Evolutionary conservation across 116 monocot species (phyloP).

Genomic region (Trichopus zeylanicus): DNA sequence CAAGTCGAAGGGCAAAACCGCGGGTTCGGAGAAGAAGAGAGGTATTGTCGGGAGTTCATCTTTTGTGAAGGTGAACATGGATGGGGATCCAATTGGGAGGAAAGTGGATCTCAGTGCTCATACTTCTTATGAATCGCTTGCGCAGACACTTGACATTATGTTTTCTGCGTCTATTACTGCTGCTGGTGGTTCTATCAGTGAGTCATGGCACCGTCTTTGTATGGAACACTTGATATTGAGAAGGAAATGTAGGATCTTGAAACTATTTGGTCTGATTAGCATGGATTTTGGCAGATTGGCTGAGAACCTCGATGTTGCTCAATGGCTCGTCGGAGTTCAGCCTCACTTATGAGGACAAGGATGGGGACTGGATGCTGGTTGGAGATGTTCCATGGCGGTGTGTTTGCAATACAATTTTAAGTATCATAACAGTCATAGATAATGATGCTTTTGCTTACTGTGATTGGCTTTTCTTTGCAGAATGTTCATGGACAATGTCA

Average conservation of each 20-base stretch:
- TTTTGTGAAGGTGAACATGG: constrained; percentile 32
- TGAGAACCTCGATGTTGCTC: not conserved
- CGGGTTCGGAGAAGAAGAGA: not conserved
- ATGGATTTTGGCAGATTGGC: not conserved
- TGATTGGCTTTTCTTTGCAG: not conserved
- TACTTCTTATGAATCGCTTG: constrained; percentile 17
- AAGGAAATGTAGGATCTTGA: not conserved
- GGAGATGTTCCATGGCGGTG: constrained; percentile 5
- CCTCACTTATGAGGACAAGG: constrained; percentile 4
- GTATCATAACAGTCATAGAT: not conserved
- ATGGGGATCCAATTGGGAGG: constrained; percentile 30
- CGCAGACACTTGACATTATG: constrained; percentile 15
- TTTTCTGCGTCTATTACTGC: constrained; percentile 4
- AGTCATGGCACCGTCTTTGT: not conserved
- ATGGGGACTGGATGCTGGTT: constrained; percentile 4
- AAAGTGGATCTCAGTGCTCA: constrained; percentile 26
- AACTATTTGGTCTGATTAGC: not conserved
- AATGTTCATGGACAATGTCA: not conserved
- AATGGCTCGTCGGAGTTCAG: not conserved
- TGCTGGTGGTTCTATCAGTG: not conserved
- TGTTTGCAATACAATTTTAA: not conserved
- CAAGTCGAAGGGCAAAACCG: not conserved
- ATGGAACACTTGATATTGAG: not conserved
- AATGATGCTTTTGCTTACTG: not conserved
- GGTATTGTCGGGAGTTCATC: not conserved